phyloP scores from a whole-genome alignment of 306 rosid species.

The Cucurbita pepo region DNA sequence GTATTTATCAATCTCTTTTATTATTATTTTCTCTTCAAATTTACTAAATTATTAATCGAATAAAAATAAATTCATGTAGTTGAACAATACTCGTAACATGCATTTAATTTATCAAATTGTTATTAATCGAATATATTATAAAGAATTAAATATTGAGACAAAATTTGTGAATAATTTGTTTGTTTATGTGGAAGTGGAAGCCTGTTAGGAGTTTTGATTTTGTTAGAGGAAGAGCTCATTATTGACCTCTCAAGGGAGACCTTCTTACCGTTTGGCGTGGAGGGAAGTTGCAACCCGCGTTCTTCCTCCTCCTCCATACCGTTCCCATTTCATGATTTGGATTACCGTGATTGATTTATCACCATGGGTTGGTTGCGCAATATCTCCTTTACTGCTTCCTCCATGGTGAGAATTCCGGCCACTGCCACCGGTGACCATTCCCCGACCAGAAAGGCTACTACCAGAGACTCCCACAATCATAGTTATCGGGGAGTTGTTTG shows the following conservation, averaged over 20 bases:
- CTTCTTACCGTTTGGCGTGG: slow-evolving; percentile 14
- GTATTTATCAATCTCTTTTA: not conserved
- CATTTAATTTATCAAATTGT: too few species aligned
- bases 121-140: too few species aligned
- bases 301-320: not conserved
- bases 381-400: slow-evolving; percentile 26
- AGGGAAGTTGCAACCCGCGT: slow-evolving; percentile 20
- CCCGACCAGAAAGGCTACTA: slow-evolving; percentile 6
- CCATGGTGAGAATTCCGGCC: slow-evolving; percentile 5
- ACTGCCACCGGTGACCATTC: not conserved
- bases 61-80: too few species aligned
- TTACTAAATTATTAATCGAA: not conserved
- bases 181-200: not conserved
- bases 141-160: too few species aligned
- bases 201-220: not conserved
- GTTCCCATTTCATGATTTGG: not conserved
- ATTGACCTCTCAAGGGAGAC: slow-evolving; percentile 14
- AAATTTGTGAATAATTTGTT: not conserved
- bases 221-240: not conserved
- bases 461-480: not conserved
- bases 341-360: slow-evolving; percentile 23
- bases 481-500: slow-evolving; percentile 8
- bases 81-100: too few species aligned
- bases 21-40: not conserved
- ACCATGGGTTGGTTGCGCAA: slow-evolving; percentile 71